phyloP scores from a whole-genome alignment of 2,329 filamentous ascomycete species.

The Beauveria rudraprayagi region DNA sequence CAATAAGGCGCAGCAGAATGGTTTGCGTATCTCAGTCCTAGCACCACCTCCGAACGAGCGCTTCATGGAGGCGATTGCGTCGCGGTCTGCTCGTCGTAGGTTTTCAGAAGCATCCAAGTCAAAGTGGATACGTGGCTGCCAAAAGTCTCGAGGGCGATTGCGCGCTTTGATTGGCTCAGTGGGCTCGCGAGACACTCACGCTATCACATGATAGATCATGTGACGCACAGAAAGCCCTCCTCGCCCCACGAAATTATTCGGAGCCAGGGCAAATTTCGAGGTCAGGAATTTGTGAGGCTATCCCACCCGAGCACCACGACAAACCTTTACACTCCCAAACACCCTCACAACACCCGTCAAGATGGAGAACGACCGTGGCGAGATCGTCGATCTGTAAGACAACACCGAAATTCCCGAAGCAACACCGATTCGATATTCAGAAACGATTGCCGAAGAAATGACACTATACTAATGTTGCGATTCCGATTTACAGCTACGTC shows the following conservation, averaged over 20 bases:
- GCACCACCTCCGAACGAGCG: not conserved
- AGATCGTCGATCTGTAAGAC: conserved; percentile 96
- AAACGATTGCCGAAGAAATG: conserved; percentile 10
- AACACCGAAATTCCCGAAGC: not conserved
- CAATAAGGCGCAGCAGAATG: conserved; percentile 11
- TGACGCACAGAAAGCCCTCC: conserved; percentile 29
- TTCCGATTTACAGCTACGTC: conserved; percentile 63
- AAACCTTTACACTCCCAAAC: conserved; percentile 19
- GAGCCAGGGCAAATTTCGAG: conserved; percentile 27
- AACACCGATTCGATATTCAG: conserved; percentile 2
- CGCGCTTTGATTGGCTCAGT: not conserved
- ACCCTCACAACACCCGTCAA: conserved; percentile 40
- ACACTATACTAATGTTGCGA: conserved; percentile 19
- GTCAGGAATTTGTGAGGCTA: conserved; percentile 19
- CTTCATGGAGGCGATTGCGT: not conserved
- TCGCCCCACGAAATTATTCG: conserved; percentile 29
- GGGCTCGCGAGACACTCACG: conserved; percentile 24
- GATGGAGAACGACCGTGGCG: conserved; percentile 99
- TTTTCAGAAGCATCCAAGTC: not conserved
- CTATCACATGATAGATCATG: conserved; percentile 26
- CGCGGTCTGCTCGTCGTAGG: not conserved
- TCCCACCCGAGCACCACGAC: conserved; percentile 22
- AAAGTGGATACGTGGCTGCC: conserved; percentile 1
- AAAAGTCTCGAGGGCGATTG: conserved; percentile 1
- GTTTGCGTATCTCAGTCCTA: not conserved